These are phyloP conservation scores for Dactylellina drechsleri DNA, from an alignment of 2,329 filamentous ascomycete genomes.

Conservation along the genomic window DNA sequence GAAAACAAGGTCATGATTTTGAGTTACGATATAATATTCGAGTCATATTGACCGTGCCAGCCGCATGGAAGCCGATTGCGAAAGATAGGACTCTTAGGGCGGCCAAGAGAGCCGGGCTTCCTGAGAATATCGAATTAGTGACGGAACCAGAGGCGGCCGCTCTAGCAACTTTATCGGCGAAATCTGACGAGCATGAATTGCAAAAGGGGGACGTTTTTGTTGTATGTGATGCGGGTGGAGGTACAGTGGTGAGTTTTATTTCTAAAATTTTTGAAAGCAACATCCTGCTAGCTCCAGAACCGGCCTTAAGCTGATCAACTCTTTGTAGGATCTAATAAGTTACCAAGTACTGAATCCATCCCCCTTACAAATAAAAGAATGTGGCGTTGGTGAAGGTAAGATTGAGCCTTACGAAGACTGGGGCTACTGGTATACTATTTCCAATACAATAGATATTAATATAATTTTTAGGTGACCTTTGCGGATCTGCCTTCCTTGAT, in stretches of 20 bases:
- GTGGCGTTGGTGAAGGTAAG: constrained; percentile 70
- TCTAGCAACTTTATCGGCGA: constrained; percentile 55
- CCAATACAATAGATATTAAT: not conserved
- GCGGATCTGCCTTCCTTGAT: constrained; percentile 76
- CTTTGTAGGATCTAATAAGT: constrained; percentile 65
- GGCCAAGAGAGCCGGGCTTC: constrained; percentile 57
- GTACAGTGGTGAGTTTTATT: constrained; percentile 60
- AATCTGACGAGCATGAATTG: not conserved
- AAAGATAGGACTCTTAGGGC: constrained; percentile 66
- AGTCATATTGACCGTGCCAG: constrained; percentile 68
- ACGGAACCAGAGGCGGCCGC: constrained; percentile 59
- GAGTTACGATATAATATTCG: constrained; percentile 65
- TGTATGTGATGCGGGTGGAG: constrained; percentile 68
- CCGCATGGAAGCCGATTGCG: constrained; percentile 66
- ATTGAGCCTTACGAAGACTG: not conserved
- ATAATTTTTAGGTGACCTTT: constrained; percentile 71
- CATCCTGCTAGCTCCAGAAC: too few species aligned
- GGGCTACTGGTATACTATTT: not conserved
- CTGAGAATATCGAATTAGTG: constrained; percentile 53
- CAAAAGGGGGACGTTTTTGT: constrained; percentile 65
- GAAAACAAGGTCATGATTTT: constrained; percentile 63
- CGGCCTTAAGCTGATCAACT: not conserved
- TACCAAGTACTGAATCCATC: constrained; percentile 80
- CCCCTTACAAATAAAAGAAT: constrained; percentile 80
- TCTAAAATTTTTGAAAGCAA: not conserved